Conservation (phyloP, 2,329 filamentous ascomycete genomes). For the Ascochyta pisi region DNA sequence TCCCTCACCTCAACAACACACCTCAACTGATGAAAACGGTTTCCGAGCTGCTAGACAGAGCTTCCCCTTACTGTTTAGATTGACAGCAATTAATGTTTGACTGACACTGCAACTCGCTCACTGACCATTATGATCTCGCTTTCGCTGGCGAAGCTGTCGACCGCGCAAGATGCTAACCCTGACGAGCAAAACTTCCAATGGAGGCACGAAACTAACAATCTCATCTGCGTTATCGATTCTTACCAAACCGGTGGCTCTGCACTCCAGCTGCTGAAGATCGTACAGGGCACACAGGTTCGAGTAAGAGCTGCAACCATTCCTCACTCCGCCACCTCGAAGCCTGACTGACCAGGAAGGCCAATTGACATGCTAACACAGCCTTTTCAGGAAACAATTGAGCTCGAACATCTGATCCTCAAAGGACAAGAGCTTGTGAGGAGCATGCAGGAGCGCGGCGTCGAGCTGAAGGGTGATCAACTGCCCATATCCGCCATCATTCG, state of each 20-base stretch:
- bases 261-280: constrained; percentile 48
- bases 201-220: constrained; percentile 41
- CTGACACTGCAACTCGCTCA: constrained; percentile 17
- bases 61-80: background rate
- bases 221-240: constrained; percentile 44
- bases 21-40: background rate
- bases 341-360: background rate
- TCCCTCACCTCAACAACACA: background rate
- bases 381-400: constrained; percentile 31
- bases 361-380: constrained; percentile 13
- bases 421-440: constrained; percentile 25
- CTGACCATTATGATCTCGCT: constrained; percentile 38
- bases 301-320: constrained; percentile 41
- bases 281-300: constrained; percentile 51
- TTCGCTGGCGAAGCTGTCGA: constrained; percentile 42
- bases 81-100: constrained; percentile 13
- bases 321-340: background rate
- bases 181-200: constrained; percentile 43
- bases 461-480: constrained; percentile 49
- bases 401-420: constrained; percentile 33
- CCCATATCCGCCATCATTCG: constrained; percentile 54
- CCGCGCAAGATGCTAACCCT: constrained; percentile 40
- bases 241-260: constrained; percentile 32
- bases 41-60: background rate
- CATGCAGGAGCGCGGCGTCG: constrained; percentile 33